phyloP scores from a whole-genome alignment of 164 flowering plant species.

The Stephania yunnanensis region DNA sequence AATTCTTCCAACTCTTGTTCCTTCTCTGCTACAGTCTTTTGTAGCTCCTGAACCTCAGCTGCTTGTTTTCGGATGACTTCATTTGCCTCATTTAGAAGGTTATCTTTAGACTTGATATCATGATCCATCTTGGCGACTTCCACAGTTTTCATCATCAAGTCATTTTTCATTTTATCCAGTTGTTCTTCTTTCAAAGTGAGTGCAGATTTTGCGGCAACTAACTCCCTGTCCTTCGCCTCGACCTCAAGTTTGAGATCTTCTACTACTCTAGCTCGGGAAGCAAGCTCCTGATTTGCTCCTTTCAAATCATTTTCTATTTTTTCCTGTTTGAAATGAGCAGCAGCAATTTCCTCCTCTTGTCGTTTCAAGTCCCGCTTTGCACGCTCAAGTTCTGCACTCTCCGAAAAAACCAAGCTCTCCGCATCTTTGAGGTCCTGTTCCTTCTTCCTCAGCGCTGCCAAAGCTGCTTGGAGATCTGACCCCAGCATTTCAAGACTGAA shows the following conservation, averaged over 20 bases:
- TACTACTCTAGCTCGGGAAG: slow-evolving; percentile 59
- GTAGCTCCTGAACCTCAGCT: slow-evolving; percentile 48
- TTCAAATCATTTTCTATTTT: slow-evolving; percentile 59
- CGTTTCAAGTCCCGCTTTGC: slow-evolving; percentile 55
- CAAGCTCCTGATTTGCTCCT: slow-evolving; percentile 44
- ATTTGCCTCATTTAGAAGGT: slow-evolving; percentile 51
- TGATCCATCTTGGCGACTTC: slow-evolving; percentile 35
- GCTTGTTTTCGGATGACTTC: slow-evolving; percentile 57
- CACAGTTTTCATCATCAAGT: slow-evolving; percentile 41
- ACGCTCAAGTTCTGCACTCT: slow-evolving; percentile 38
- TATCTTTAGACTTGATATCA: slow-evolving; percentile 44
- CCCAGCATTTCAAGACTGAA: slow-evolving; percentile 51
- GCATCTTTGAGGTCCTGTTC: slow-evolving; percentile 74
- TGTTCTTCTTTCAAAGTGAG: slow-evolving; percentile 52
- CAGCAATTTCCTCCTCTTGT: slow-evolving; percentile 44
- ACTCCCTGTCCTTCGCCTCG: slow-evolving; percentile 44
- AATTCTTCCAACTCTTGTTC: slow-evolving; percentile 49
- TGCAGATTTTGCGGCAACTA: slow-evolving; percentile 30
- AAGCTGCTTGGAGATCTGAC: slow-evolving; percentile 62
- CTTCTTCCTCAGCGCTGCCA: slow-evolving; percentile 58
- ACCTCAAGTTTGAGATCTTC: slow-evolving; percentile 58
- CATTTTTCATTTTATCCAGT: slow-evolving; percentile 45
- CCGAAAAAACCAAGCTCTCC: slow-evolving; percentile 45
- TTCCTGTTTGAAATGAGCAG: slow-evolving; percentile 43
- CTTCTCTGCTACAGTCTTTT: slow-evolving; percentile 35